Evolutionary conservation across 106 monocot species (phyloP), one percentile per base, ranked within the genome.

Genomic region (Cymbidium sinense): DNA sequence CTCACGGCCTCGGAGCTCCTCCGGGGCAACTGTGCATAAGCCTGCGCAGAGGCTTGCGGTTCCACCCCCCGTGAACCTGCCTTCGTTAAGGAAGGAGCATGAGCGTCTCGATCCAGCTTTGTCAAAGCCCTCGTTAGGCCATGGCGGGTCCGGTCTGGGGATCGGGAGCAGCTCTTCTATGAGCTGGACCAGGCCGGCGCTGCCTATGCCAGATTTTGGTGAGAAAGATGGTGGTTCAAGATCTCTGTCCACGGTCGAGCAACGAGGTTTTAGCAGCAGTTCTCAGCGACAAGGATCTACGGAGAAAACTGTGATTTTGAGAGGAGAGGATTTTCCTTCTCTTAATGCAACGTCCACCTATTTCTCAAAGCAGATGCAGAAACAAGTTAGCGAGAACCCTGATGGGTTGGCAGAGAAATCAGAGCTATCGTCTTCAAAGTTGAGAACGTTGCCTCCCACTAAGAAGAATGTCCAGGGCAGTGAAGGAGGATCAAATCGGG

Each of bases 21-120:
- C 77, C 7, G 77, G 85, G 19, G 12, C 87, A 4, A 7, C 82
- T 6, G 74, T 55, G 4, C 82, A 80, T 28, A 87, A 89, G 81
- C 21, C 12, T 47, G 77, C 83, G n/a, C 77, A 83, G 31, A 86
- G 77, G 83, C 85, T 98, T 29, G 50, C 93, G 13, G 94, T 98
- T 36, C 96, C 94, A 54, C 85, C 96, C 79, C 96, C 96, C 83
- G 76, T 96, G 84, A 96, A 96, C 83, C 79, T 96, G 30, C 96
- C 96, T 12, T 98, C 96, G 4, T 75, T 94, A 50, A 76, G 91
- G 50, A 98, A 98, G 82, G 96, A 98, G 82, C 88, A 94, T 50
- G 94, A 98, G 83, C 83, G 85, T 20, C 85, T 90, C 41, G 94
- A 98, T 50, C 67, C 80, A 12, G 74, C 87, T 12, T 78, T 86